Evolutionary conservation across 2,329 filamentous ascomycete genomes (phyloP).

Genomic region (Colletotrichum echinochloae): DNA sequence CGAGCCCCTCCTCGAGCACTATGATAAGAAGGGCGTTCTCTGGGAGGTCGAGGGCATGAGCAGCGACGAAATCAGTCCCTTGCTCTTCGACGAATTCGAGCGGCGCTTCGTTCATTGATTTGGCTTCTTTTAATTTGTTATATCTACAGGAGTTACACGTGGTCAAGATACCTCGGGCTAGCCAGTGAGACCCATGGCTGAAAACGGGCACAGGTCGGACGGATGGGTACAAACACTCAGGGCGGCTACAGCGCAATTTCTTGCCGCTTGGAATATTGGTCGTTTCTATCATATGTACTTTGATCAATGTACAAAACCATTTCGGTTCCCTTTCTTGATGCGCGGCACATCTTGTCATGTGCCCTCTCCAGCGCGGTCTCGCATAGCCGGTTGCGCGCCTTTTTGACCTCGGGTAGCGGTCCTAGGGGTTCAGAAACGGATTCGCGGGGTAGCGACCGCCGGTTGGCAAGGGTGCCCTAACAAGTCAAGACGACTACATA

Average conservation of each 20-base stretch:
- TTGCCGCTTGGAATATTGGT: constrained; percentile 11
- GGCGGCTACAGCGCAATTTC: constrained; percentile 14
- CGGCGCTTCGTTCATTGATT: constrained; percentile 69
- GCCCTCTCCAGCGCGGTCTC: background rate
- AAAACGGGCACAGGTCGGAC: constrained; percentile 36
- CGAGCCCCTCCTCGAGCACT: constrained; percentile 87
- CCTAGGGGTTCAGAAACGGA: constrained; percentile 17
- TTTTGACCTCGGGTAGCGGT: constrained; percentile 10
- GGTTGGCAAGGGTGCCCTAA: constrained; percentile 31
- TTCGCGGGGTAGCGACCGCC: constrained; percentile 30
- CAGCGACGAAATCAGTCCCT: constrained; percentile 95
- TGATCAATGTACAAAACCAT: constrained; percentile 33
- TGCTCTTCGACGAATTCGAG: constrained; percentile 86
- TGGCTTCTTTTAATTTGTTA: constrained; percentile 17
- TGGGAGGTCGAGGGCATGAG: constrained; percentile 89
- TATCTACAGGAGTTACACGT: constrained; percentile 38
- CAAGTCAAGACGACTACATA: constrained; percentile 15
- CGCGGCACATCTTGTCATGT: background rate
- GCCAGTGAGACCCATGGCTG: constrained; percentile 39
- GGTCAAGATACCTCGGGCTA: constrained; percentile 39
- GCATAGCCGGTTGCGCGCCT: background rate
- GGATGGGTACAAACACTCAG: constrained; percentile 10
- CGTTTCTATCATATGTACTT: constrained; percentile 20
- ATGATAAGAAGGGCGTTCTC: constrained; percentile 84
- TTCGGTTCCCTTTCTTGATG: background rate